These are phyloP conservation scores for Proliferodiscus dingleyae DNA, from an alignment of 2,329 filamentous ascomycete species.

Conservation along the genomic window DNA sequence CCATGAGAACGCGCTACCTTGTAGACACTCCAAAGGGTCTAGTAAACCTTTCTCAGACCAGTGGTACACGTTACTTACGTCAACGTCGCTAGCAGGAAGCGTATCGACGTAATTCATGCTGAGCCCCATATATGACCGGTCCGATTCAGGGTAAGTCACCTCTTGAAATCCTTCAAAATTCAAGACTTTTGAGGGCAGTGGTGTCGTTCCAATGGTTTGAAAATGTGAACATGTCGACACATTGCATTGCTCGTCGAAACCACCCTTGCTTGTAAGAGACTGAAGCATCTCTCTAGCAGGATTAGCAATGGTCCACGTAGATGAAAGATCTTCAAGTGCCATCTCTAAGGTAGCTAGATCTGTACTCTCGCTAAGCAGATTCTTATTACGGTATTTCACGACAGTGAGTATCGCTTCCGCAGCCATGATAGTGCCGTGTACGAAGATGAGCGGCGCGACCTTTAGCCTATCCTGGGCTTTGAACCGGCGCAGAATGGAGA, in stretches of 20 bases:
- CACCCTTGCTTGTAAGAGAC: background rate
- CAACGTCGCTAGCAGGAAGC: too few species aligned
- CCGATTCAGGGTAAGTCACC: too few species aligned
- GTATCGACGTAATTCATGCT: too few species aligned
- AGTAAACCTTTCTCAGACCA: too few species aligned
- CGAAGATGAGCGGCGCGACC: slow-evolving; percentile 7
- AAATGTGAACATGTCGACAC: too few species aligned
- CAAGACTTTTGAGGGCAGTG: too few species aligned
- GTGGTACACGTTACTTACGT: too few species aligned
- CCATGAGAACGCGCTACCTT: too few species aligned
- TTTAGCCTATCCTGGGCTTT: slow-evolving; percentile 8
- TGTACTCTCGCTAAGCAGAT: background rate
- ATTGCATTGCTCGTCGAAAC: background rate
- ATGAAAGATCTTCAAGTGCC: background rate
- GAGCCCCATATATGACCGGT: too few species aligned
- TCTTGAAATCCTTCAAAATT: too few species aligned
- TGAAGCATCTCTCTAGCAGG: background rate
- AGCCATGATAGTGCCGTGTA: slow-evolving; percentile 10
- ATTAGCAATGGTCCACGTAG: background rate
- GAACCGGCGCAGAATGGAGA: slow-evolving; percentile 12
- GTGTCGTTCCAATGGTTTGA: too few species aligned
- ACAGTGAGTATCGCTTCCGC: slow-evolving; percentile 6
- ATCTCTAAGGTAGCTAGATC: background rate
- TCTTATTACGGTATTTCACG: background rate
- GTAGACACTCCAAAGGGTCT: too few species aligned